Conservation (phyloP, 2,329 filamentous ascomycete species). For the Paramyrothecium sp. region DNA sequence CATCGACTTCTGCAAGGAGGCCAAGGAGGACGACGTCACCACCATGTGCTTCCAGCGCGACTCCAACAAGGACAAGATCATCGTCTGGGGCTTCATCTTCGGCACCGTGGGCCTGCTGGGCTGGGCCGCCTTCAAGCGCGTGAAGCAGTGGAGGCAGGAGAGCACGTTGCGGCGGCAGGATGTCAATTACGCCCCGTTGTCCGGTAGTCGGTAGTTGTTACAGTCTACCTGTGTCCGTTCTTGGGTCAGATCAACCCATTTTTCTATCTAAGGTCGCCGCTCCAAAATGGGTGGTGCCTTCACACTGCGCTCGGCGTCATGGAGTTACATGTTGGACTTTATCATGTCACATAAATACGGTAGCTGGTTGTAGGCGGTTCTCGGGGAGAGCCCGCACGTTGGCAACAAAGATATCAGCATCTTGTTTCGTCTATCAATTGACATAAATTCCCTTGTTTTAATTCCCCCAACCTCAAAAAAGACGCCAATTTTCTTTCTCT, state of each 20-base stretch:
- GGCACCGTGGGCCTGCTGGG: slow-evolving; percentile 57
- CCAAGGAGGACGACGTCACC: slow-evolving; percentile 59
- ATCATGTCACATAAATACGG: too few relatives aligned
- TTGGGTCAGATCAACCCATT: too few relatives aligned
- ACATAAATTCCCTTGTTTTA: background rate
- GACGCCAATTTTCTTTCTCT: background rate
- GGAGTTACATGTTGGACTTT: too few relatives aligned
- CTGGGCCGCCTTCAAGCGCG: slow-evolving; percentile 55
- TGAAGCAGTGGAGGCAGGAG: slow-evolving; percentile 38
- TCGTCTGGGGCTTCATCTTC: slow-evolving; percentile 63
- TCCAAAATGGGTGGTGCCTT: too few relatives aligned
- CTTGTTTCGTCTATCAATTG: background rate
- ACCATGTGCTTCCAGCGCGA: slow-evolving; percentile 67
- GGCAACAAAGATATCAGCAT: slow-evolving; percentile 1
- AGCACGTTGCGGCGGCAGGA: too few relatives aligned
- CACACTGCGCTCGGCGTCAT: too few relatives aligned
- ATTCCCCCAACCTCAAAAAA: background rate
- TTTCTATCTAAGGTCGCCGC: too few relatives aligned
- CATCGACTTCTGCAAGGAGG: slow-evolving; percentile 62
- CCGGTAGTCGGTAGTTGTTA: too few relatives aligned
- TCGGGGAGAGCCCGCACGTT: background rate
- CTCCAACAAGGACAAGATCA: slow-evolving; percentile 64
- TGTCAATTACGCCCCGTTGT: too few relatives aligned
- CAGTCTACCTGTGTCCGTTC: too few relatives aligned
- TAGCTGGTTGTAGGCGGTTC: too few relatives aligned